Evolutionary conservation across 768 basidiomycete species (phyloP).

Genomic region (Sistotremastrum niveocremeum): DNA sequence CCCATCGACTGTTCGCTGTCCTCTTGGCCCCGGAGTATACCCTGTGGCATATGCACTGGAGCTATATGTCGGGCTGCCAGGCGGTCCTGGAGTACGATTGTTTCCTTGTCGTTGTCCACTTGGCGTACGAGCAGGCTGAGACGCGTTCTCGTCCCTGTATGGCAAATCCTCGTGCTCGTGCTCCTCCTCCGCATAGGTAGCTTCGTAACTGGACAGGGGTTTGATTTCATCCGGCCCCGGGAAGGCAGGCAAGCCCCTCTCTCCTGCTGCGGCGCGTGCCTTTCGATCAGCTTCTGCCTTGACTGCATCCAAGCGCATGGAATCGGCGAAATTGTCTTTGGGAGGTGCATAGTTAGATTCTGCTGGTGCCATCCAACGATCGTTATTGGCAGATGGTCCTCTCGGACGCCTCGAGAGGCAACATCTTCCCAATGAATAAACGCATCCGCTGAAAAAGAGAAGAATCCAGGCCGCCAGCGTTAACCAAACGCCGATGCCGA

Average conservation of each 20-base stretch:
- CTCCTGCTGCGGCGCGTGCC: conserved; percentile 39
- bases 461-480: conserved; percentile 77
- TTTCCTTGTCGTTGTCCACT: no score
- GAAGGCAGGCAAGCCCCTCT: conserved; percentile 65
- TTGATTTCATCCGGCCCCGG: conserved; percentile 46
- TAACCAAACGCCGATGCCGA: conserved; percentile 88
- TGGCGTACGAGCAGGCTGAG: no score
- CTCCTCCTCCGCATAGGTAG: no score
- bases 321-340: conserved; percentile 36
- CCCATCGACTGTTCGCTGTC: no score
- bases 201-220: conserved; percentile 28
- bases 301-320: conserved; percentile 69
- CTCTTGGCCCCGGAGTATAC: no score
- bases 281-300: conserved; percentile 81
- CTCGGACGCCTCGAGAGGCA: conserved; percentile 52
- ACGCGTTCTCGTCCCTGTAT: no score
- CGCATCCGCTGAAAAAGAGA: conserved; percentile 83
- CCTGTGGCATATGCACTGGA: no score
- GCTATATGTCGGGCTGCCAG: no score
- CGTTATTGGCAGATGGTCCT: conserved; percentile 23
- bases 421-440: conserved; percentile 74
- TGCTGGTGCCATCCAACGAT: conserved; percentile 2
- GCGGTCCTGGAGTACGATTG: no score
- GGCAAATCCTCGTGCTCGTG: no score
- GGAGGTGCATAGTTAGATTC: conserved; percentile 13